Evolutionary conservation across 768 basidiomycete species (phyloP).

Genomic region (Termitomyces sp.): DNA sequence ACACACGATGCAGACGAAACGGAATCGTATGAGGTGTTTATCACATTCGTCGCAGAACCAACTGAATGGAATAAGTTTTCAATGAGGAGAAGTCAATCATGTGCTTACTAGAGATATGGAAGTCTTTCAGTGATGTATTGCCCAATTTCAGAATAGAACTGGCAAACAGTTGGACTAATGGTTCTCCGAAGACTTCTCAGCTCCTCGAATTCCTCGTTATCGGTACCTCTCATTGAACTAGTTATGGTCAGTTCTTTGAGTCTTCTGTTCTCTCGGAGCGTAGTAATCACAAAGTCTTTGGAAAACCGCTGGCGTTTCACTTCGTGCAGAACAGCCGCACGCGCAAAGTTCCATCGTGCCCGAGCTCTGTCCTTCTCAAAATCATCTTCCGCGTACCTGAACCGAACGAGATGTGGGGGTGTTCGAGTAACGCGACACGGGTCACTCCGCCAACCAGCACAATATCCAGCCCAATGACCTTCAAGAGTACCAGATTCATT

Average conservation of each 20-base stretch:
- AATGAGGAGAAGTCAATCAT: too few species aligned
- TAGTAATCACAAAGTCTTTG: neutral
- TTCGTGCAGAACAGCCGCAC: too few species aligned
- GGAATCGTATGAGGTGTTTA: too few species aligned
- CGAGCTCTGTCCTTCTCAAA: too few species aligned
- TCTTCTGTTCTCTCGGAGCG: neutral
- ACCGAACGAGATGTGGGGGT: too few species aligned
- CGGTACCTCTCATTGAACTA: neutral
- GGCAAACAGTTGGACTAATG: neutral
- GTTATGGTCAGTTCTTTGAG: constrained; percentile 1
- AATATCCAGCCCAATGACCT: constrained; percentile 4
- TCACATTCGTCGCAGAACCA: too few species aligned
- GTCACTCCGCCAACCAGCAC: neutral
- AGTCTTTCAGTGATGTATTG: neutral
- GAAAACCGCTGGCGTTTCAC: too few species aligned
- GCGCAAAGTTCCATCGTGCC: too few species aligned
- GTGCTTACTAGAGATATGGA: too few species aligned
- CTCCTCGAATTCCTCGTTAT: neutral
- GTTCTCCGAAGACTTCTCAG: neutral
- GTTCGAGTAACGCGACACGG: neutral
- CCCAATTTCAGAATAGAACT: constrained; percentile 3
- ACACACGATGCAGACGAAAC: neutral
- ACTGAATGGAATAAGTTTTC: too few species aligned
- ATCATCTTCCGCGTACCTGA: too few species aligned
- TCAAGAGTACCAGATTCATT: neutral